Conservation (phyloP, 345 rosid species). For the Erucastrum elatum region DNA sequence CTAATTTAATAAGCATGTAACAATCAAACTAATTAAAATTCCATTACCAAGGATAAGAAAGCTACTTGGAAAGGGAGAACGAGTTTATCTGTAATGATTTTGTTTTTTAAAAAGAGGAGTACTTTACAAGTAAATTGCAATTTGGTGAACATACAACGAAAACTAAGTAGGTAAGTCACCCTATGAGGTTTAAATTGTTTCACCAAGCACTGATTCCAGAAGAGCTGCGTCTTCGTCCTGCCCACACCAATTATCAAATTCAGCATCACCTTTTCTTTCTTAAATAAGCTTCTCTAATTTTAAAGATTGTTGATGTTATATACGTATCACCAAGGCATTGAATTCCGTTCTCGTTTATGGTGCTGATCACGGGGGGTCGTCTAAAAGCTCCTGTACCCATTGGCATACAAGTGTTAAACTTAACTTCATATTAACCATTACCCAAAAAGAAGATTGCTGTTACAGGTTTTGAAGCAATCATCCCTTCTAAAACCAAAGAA, state of each 20-base stretch:
- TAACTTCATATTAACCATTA: too few species aligned
- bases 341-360: slow-evolving; percentile 90
- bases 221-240: slow-evolving; percentile 96
- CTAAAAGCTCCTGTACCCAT: slow-evolving; percentile 70
- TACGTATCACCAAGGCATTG: slow-evolving; percentile 71
- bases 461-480: background rate
- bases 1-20: background rate
- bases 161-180: slow-evolving; percentile 7
- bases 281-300: too few species aligned
- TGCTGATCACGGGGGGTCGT: slow-evolving; percentile 70
- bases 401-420: background rate
- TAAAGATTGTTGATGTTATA: too few species aligned
- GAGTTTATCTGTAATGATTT: background rate
- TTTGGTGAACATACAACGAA: slow-evolving; percentile 7
- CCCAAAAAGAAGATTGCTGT: too few species aligned
- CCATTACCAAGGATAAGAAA: background rate
- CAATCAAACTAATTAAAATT: background rate
- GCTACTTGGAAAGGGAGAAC: background rate
- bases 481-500: background rate
- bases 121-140: slow-evolving; percentile 5
- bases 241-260: slow-evolving; percentile 19
- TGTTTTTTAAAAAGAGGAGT: too few species aligned
- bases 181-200: slow-evolving; percentile 42
- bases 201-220: slow-evolving; percentile 69
- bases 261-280: background rate